phyloP scores from a whole-genome alignment of 1,284 basidiomycete species.

The Pseudomicrostroma phylloplanum region DNA sequence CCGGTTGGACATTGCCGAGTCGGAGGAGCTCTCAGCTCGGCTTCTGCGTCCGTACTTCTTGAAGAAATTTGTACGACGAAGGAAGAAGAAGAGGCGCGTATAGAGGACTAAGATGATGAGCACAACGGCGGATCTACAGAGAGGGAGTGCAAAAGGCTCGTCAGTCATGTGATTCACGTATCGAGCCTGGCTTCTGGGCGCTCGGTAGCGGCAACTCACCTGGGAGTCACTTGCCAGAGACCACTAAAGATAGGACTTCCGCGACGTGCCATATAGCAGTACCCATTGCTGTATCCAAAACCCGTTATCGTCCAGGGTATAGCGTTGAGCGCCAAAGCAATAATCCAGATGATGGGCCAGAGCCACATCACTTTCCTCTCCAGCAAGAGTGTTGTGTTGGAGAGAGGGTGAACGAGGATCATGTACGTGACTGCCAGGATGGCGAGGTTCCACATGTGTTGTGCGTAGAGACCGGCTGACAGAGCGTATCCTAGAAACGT shows the following conservation, averaged over 20 bases:
- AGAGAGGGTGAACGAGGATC: constrained; percentile 40
- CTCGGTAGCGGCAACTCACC: constrained; percentile 3
- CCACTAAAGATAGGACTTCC: constrained; percentile 22
- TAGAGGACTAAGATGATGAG: constrained; percentile 36
- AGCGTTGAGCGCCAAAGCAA: constrained; percentile 29
- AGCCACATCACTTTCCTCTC: constrained; percentile 35
- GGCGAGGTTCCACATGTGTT: constrained; percentile 41
- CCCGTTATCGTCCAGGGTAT: constrained; percentile 28
- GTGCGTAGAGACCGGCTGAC: constrained; percentile 32
- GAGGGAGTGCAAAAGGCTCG: not conserved
- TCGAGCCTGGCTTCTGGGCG: not conserved
- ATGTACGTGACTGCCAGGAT: constrained; percentile 42
- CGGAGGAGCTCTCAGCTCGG: no score
- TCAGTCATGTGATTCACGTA: no score
- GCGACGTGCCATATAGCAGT: constrained; percentile 24
- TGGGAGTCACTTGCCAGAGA: constrained; percentile 34
- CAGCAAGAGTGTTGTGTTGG: constrained; percentile 27
- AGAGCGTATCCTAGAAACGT: constrained; percentile 32
- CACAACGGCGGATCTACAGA: constrained; percentile 24
- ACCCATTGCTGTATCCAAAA: constrained; percentile 31
- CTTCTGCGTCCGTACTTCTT: constrained; percentile 11
- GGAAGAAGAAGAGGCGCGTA: constrained; percentile 45
- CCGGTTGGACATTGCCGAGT: no score
- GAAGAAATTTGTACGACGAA: constrained; percentile 37
- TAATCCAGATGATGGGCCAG: constrained; percentile 36